A percentile compares a stretch with the other conserved stretches of the same genome.
Evolutionary conservation across 1,139 yeast species (phyloP).

Genomic region (Hyphopichia pseudoburtonii): DNA sequence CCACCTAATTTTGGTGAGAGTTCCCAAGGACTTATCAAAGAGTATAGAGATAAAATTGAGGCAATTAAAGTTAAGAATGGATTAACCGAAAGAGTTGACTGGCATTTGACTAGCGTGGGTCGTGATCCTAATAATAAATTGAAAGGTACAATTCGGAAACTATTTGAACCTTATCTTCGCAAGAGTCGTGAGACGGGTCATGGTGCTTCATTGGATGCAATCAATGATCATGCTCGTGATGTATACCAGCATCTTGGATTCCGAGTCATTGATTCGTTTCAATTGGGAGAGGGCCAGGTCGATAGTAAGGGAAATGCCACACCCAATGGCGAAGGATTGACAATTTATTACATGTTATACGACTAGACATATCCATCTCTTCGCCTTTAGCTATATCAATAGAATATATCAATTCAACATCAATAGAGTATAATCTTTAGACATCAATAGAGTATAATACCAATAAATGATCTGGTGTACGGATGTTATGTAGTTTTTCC

Average conservation of each 20-base stretch:
- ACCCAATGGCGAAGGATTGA: slow-evolving; percentile 6
- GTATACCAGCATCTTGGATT: slow-evolving; percentile 10
- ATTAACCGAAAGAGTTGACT: slow-evolving; percentile 4
- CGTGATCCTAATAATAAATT: slow-evolving; percentile 5
- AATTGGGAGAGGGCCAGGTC: slow-evolving; percentile 4
- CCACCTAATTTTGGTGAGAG: neutral
- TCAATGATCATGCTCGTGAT: slow-evolving; percentile 9
- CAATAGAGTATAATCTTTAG: too few relatives aligned
- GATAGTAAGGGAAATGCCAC: neutral
- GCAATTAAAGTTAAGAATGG: slow-evolving; percentile 5
- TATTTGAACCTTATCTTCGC: slow-evolving; percentile 8
- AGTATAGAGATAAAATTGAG: slow-evolving; percentile 3
- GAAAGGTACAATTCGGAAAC: slow-evolving; percentile 8
- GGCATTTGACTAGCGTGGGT: slow-evolving; percentile 10
- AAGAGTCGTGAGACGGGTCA: slow-evolving; percentile 3
- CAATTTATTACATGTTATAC: slow-evolving; percentile 6
- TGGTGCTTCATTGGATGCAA: slow-evolving; percentile 10
- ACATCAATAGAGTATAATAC: too few relatives aligned
- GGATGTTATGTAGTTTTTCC: too few relatives aligned
- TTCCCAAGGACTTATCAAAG: neutral
- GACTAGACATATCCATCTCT: too few relatives aligned
- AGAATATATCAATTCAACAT: too few relatives aligned
- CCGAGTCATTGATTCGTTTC: slow-evolving; percentile 5
- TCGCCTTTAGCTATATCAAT: too few relatives aligned
- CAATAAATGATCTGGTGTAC: too few relatives aligned